These are phyloP conservation scores for Saccharomycopsis schoenii DNA, from an alignment of 805 yeast genomes.

Conservation along the genomic window DNA sequence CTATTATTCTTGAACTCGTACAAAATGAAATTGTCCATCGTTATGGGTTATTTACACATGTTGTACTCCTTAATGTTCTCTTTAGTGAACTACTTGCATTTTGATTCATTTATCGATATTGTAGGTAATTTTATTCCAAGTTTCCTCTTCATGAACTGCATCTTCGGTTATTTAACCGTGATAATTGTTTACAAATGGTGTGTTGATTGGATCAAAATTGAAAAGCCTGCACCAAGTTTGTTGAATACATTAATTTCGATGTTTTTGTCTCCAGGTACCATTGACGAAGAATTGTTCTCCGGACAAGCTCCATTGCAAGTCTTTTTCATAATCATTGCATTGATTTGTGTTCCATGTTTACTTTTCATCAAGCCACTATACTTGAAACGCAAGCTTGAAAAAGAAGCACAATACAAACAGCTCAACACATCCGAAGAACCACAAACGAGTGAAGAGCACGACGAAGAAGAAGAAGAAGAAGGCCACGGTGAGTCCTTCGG, in stretches of 20 bases:
- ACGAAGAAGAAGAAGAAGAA: constrained; percentile 33
- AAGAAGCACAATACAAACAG: constrained; percentile 10
- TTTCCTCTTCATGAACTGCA: constrained; percentile 62
- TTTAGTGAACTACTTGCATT: constrained; percentile 50
- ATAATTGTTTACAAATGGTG: constrained; percentile 67
- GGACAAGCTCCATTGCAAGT: constrained; percentile 58
- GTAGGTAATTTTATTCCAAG: constrained; percentile 70
- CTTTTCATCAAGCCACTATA: constrained; percentile 55
- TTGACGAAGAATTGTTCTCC: constrained; percentile 55
- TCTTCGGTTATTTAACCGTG: constrained; percentile 62
- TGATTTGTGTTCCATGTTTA: constrained; percentile 68
- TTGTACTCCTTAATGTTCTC: constrained; percentile 59
- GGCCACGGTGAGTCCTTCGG: constrained; percentile 43
- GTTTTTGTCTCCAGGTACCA: constrained; percentile 64
- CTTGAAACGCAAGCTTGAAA: constrained; percentile 27
- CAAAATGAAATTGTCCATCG: constrained; percentile 66
- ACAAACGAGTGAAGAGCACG: constrained; percentile 3
- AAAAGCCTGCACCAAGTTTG: constrained; percentile 58
- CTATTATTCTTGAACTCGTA: constrained; percentile 61
- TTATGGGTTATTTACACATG: constrained; percentile 73
- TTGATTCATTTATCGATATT: constrained; percentile 52
- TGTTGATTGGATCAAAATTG: constrained; percentile 57
- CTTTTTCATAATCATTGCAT: constrained; percentile 45
- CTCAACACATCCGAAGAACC: background rate
- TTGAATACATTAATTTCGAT: constrained; percentile 67